These are phyloP conservation scores for Bacidia rubella DNA, from an alignment of 495 filamentous ascomycete genomes.

Conservation along the genomic window DNA sequence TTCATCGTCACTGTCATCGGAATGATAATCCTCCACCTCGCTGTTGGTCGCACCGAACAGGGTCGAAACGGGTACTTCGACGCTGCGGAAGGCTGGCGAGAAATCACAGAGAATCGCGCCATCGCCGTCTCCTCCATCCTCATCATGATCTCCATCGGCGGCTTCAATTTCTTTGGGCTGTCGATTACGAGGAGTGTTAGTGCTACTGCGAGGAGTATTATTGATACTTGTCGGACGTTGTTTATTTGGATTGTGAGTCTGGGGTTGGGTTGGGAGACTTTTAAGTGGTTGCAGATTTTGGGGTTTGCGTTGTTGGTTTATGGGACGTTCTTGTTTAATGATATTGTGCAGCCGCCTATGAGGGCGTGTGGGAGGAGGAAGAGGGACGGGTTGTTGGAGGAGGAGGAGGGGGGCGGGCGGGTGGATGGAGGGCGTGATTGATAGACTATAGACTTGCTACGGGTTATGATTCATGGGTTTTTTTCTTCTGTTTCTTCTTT, in stretches of 20 bases:
- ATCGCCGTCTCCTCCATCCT: slow-evolving; percentile 63
- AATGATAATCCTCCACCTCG: slow-evolving; percentile 68
- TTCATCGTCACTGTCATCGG: slow-evolving; percentile 67
- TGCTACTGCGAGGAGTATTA: slow-evolving; percentile 84
- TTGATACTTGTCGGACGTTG: slow-evolving; percentile 91
- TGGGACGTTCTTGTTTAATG: slow-evolving; percentile 95
- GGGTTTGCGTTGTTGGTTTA: slow-evolving; percentile 88
- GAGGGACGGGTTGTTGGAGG: slow-evolving; percentile 49
- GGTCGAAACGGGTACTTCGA: slow-evolving; percentile 82
- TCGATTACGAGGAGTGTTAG: slow-evolving; percentile 78
- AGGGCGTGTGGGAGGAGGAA: slow-evolving; percentile 37
- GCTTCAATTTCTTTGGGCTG: slow-evolving; percentile 97
- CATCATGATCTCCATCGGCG: slow-evolving; percentile 95
- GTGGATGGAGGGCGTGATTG: slow-evolving; percentile 27
- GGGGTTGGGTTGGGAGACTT: slow-evolving; percentile 87
- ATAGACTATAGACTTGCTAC: too few species aligned
- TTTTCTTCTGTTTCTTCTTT: neutral
- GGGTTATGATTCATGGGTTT: neutral
- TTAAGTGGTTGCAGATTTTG: slow-evolving; percentile 92
- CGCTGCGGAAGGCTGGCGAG: slow-evolving; percentile 63
- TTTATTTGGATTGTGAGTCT: slow-evolving; percentile 98
- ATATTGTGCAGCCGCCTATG: slow-evolving; percentile 70
- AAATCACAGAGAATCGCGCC: slow-evolving; percentile 55
- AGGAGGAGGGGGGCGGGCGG: slow-evolving; percentile 82
- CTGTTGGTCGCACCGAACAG: slow-evolving; percentile 57